Base-by-base conservation (phyloP, 2,329 filamentous ascomycete genomes). In the Colletotrichum sp. region DNA sequence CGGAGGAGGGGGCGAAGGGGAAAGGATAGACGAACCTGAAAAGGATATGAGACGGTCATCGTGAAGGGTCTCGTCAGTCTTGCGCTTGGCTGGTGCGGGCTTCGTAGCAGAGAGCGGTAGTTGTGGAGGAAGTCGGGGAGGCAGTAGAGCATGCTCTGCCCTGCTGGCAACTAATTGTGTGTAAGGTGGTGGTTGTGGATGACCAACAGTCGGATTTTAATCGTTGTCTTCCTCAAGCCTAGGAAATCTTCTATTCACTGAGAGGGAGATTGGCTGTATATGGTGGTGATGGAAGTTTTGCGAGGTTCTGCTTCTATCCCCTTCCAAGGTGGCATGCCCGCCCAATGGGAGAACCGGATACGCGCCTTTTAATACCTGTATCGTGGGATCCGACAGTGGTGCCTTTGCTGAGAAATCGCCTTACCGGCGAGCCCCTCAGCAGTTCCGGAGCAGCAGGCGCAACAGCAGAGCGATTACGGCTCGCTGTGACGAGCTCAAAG, bases 381-480 rank as follows among this genome's bases (percentile, higher is more conserved):
- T 70, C 68, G 44, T 64, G 28, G 55, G 63, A 21, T 64, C 26
- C 72, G 60, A 57, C 26, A 65, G 68, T 60, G 62, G 57, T 68
- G 68, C 79, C 77, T 78, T 76, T 85, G 83, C 83, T 85, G 84
- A 85, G 83, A 85, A 85, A 85, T 85, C 83, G 72, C 39, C 64
- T 66, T 49, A 34, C 13, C 36, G 49, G 34, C 18, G 68, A 24
- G 49, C 30, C 65, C 65, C 44, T 52, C 44, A 52, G 44, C n/a
- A 52, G 44, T 8, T 52, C 10, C 44, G 44, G 44, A 52, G 44
- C 44, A 49, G 44, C 44, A 52, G 44, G 62, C 62, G 62, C 44
- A 55, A 49, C 21, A 9, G 24, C 21, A 55, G 15, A 28, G 24
- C 44, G 28, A 28, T 67, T 15, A 30, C 49, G n/a, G 44, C 44